Conservation (phyloP, 768 basidiomycete genomes). For the Astraeus odoratus region DNA sequence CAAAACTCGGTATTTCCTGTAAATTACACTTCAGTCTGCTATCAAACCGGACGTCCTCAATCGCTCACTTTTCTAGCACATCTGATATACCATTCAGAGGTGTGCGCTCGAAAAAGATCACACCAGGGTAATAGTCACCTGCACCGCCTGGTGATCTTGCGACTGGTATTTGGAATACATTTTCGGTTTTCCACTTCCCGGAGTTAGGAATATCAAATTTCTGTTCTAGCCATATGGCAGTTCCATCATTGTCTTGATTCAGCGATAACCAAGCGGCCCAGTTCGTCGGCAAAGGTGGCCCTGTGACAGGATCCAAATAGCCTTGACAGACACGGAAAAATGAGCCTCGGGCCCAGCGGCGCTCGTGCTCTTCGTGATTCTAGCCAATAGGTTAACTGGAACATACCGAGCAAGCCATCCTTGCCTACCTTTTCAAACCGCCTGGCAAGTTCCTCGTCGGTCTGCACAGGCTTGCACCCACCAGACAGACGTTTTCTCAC, state of each 20-base stretch:
- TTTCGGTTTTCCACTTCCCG: conserved; percentile 54
- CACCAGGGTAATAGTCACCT: conserved; percentile 41
- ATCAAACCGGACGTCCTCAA: not conserved
- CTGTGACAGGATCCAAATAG: conserved; percentile 33
- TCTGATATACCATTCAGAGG: conserved; percentile 57
- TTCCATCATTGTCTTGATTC: conserved; percentile 66
- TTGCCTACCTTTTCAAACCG: conserved; percentile 59
- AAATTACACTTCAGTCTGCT: conserved; percentile 1
- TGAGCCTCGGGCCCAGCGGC: conserved; percentile 68
- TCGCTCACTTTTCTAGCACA: conserved; percentile 56
- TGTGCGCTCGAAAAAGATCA: conserved; percentile 72
- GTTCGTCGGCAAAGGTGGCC: conserved; percentile 25
- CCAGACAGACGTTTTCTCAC: conserved; percentile 29
- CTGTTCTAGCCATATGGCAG: conserved; percentile 73
- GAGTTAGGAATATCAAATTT: conserved; percentile 68
- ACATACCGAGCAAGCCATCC: not conserved
- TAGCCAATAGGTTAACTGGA: conserved; percentile 23
- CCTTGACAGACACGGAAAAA: conserved; percentile 40
- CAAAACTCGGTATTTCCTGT: conserved; percentile 61
- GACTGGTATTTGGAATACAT: conserved; percentile 53
- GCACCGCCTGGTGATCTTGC: conserved; percentile 14
- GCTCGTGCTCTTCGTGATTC: conserved; percentile 68
- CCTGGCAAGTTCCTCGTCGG: conserved; percentile 58
- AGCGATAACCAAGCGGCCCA: conserved; percentile 73
- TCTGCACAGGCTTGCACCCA: conserved; percentile 47